phyloP scores from a whole-genome alignment of 768 basidiomycete species.

The Lactarius pseudohatsudake region DNA sequence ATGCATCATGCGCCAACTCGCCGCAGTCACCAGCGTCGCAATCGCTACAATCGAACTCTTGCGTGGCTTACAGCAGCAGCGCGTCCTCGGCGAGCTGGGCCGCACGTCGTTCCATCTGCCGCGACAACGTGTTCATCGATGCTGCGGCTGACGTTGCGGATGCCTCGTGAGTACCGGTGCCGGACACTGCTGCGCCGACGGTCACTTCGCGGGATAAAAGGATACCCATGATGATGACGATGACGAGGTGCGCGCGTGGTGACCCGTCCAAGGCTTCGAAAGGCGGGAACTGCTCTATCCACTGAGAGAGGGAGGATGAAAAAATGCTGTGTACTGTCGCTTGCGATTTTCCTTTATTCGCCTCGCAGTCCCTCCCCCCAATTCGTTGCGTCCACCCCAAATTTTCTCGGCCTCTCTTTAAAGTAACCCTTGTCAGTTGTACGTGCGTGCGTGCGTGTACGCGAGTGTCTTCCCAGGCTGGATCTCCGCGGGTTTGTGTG shows the following conservation, averaged over 20 bases:
- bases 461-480: neutral
- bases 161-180: neutral
- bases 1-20: slow-evolving; percentile 29
- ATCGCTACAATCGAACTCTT: slow-evolving; percentile 49
- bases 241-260: slow-evolving; percentile 18
- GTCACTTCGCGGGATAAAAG: neutral
- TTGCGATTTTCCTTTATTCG: neutral
- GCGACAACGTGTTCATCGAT: neutral
- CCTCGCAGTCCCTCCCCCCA: neutral
- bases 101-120: neutral
- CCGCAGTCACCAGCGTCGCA: slow-evolving; percentile 37
- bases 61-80: slow-evolving; percentile 45
- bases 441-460: neutral
- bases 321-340: too few species aligned
- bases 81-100: slow-evolving; percentile 35
- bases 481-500: neutral
- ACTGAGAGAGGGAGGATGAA: neutral
- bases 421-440: neutral
- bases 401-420: neutral
- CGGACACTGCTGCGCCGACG: neutral
- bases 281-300: slow-evolving; percentile 17
- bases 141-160: neutral
- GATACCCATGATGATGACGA: neutral
- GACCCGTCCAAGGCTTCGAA: slow-evolving; percentile 12
- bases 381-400: neutral